Conservation (phyloP, 495 filamentous ascomycete species). For the Hypoxylon perforatum region DNA sequence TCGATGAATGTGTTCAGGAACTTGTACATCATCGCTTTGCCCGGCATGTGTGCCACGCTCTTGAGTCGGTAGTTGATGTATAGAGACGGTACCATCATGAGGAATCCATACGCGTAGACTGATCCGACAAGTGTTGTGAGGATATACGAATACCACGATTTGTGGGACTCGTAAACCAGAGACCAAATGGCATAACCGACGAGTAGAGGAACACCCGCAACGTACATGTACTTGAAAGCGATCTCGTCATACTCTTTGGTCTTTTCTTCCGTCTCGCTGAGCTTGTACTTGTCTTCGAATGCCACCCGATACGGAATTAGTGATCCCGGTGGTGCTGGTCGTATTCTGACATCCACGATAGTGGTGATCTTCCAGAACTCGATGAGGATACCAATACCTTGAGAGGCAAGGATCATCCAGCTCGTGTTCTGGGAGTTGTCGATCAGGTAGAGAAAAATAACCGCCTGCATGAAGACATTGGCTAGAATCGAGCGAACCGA, state of each 20-base stretch:
- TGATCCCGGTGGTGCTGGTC: slow-evolving; percentile 71
- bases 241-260: slow-evolving; percentile 98
- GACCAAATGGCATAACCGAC: slow-evolving; percentile 91
- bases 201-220: slow-evolving; percentile 87
- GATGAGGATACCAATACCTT: slow-evolving; percentile 91
- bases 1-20: slow-evolving; percentile 82
- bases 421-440: slow-evolving; percentile 97
- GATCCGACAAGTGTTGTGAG: slow-evolving; percentile 91
- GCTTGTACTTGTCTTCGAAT: slow-evolving; percentile 97
- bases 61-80: slow-evolving; percentile 99
- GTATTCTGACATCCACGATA: slow-evolving; percentile 87
- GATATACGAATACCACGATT: slow-evolving; percentile 96
- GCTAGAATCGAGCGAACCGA: slow-evolving; percentile 95
- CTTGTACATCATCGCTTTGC: slow-evolving; percentile 96
- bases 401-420: slow-evolving; percentile 97
- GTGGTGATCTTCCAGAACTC: slow-evolving; percentile 99
- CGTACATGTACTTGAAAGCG: slow-evolving; percentile 96
- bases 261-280: slow-evolving; percentile 94
- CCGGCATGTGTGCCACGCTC: slow-evolving; percentile 97
- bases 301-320: slow-evolving; percentile 83
- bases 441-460: slow-evolving; percentile 98
- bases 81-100: slow-evolving; percentile 98
- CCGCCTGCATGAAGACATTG: slow-evolving; percentile 96
- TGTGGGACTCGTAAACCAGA: slow-evolving; percentile 92
- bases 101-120: slow-evolving; percentile 97